Evolutionary conservation across 2,329 filamentous ascomycete genomes (phyloP), one percentile per base, ranked within the genome.

Genomic region (Ophiostoma sp.): DNA sequence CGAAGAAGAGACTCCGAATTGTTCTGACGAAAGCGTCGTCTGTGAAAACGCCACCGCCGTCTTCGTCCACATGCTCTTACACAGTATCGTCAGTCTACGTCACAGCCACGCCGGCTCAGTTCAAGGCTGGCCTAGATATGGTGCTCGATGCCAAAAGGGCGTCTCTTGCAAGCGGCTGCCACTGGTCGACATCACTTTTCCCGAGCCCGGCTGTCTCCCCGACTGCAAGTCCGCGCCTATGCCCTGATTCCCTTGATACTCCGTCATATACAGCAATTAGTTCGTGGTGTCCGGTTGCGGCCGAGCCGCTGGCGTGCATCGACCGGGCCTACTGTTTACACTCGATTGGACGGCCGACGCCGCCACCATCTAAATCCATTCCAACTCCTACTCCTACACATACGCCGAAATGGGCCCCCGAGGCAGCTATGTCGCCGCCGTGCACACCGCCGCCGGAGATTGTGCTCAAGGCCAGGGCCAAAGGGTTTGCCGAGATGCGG

Each of bases 231-330:
- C n/a, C 20, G 8, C 20, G n/a, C 52, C 13, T 31, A 2, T 33
- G 27, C 33, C 57, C 7, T 17, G 8, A 8, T 15, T 4, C 11
- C 11, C 27, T 23, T 3, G 15, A 6, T n/a, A 31, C 52, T 57
- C 33, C 31, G 13, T 15, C 62, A n/a, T n/a, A 13, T 10, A 35
- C 8, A 7, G 27, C 33, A 10, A 11, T 31, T 6, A 33, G 3
- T 20, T 27, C 5, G 31, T 72, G 71, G 71, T 73, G 72, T 23
- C 68, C 67, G 10, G 39, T 72, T 1, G 72, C 67, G n/a, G 72
- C 67, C 5, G 36, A 31, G 70, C 70, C 71, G 31, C 67, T 72
- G 27, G 67, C 68, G 7, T 73, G 72, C 57, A 69, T 67, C 11
- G 68, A 70, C n/a, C 67, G 67, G 67, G 68, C 44, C 11, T 68